These are phyloP conservation scores for Hemileia vastatrix DNA, from an alignment of 1,284 basidiomycete species.

Conservation along the genomic window DNA sequence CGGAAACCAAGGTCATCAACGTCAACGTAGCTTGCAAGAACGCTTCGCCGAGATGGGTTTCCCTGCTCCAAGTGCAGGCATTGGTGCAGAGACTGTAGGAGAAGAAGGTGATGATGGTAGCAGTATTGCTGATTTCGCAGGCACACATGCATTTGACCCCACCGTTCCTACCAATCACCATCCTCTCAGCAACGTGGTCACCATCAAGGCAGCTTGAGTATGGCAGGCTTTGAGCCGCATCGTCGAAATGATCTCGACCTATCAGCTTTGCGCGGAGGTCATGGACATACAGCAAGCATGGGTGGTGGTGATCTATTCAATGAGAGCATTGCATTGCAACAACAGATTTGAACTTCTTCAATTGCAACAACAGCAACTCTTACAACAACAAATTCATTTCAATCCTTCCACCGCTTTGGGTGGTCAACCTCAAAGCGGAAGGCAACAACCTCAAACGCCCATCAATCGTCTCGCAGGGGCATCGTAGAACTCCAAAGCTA, in stretches of 20 bases:
- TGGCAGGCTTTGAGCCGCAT: slow-evolving; percentile 24
- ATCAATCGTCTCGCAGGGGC: slow-evolving; percentile 23
- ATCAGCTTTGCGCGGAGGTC: slow-evolving; percentile 18
- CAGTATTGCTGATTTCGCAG: slow-evolving; percentile 29
- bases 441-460: slow-evolving; percentile 30
- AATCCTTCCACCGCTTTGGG: no score
- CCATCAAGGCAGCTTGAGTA: no score
- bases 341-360: slow-evolving; percentile 42
- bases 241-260: slow-evolving; percentile 34
- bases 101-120: slow-evolving; percentile 34
- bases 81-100: slow-evolving; percentile 24
- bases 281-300: background rate
- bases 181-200: no score
- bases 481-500: background rate
- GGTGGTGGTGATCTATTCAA: slow-evolving; percentile 15
- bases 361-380: slow-evolving; percentile 41
- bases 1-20: slow-evolving; percentile 30
- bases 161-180: slow-evolving; percentile 24
- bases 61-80: slow-evolving; percentile 17
- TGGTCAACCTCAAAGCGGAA: no score
- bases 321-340: slow-evolving; percentile 39
- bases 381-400: no score
- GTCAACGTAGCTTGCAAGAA: slow-evolving; percentile 33
- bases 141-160: slow-evolving; percentile 33
- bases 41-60: slow-evolving; percentile 37